Evolutionary conservation across 495 filamentous ascomycete genomes (phyloP), one percentile per base, ranked within the genome.

Genomic region (Podospora appendiculata): DNA sequence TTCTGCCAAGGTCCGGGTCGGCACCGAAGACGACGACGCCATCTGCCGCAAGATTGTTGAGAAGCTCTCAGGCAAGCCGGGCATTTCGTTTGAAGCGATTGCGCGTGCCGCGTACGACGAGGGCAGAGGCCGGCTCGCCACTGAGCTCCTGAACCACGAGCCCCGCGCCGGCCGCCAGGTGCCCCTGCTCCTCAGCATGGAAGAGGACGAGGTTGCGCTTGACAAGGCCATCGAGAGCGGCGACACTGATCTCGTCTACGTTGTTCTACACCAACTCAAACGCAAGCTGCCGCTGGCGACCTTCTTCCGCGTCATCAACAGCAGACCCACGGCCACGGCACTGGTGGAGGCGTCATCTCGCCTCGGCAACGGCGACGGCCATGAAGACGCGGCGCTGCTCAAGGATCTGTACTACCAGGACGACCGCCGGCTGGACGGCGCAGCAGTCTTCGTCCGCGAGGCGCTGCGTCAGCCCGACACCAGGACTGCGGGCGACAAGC

Each of bases 401-500:
- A 97, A 96, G 62, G 93, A 97, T 65, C 77, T 98, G 19, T 98
- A 92, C 70, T 97, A 98, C 61, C 93, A 97, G 71, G 94, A 97
- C 60, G 93, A 98, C 67, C 86, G 91, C 7, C 86, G 90, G 0
- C 71, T 89, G 18, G 94, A 98, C 54, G 90, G 93, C 14, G 84
- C 93, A 1, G 86, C 90, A 53, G 82, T 96, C 7, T 86, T 97
- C 42, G 64, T 97, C 41, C 76, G 80, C 12, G 92, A 98, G 71
- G 88, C 89, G 0, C 69, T 95, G 6, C 66, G 74, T 6, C 82
- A 88, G 60, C 72, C 78, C 0, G 82, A 86, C 40, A 66, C 79
- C 12, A 70, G 79, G 32, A 80, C 82, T 2, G 67, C 77, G 6
- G 65, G 60, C 4, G 94, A 97, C 63, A 96, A 95, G 70, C 77